Evolutionary conservation across 768 basidiomycete species (phyloP).

Genomic region (Lentinula sp.): DNA sequence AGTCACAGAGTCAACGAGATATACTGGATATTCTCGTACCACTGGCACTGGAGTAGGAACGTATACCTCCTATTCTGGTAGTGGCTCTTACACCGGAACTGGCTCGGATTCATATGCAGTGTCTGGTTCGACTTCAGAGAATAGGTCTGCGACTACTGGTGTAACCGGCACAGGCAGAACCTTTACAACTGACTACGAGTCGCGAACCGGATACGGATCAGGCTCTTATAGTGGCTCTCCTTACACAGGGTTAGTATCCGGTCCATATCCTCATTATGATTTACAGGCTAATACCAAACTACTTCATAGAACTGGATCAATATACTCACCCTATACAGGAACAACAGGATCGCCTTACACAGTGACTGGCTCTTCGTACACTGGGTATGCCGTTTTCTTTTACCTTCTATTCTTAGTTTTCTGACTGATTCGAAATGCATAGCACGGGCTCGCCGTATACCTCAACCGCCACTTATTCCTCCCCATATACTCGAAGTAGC

Average conservation of each 20-base stretch:
- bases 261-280: not conserved
- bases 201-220: not conserved
- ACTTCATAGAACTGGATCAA: not conserved
- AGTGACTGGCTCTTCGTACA: not conserved
- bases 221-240: slow-evolving; percentile 3
- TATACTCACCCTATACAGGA: slow-evolving; percentile 17
- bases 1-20: not conserved
- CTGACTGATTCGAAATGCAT: not conserved
- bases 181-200: slow-evolving; percentile 6
- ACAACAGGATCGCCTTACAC: slow-evolving; percentile 3
- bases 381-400: not conserved
- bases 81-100: slow-evolving; percentile 26
- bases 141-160: slow-evolving; percentile 9
- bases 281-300: not conserved
- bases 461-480: slow-evolving; percentile 8
- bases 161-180: not conserved
- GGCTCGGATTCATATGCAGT: slow-evolving; percentile 12
- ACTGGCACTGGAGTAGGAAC: slow-evolving; percentile 8
- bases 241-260: slow-evolving; percentile 1
- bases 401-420: not conserved
- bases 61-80: slow-evolving; percentile 27
- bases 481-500: slow-evolving; percentile 10
- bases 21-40: slow-evolving; percentile 5
- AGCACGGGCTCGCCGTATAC: slow-evolving; percentile 4
- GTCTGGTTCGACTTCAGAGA: slow-evolving; percentile 13